Evolutionary conservation across 306 rosid genomes (phyloP), one percentile per base, ranked within the genome.

Genomic region (Casuarina equisetifolia): DNA sequence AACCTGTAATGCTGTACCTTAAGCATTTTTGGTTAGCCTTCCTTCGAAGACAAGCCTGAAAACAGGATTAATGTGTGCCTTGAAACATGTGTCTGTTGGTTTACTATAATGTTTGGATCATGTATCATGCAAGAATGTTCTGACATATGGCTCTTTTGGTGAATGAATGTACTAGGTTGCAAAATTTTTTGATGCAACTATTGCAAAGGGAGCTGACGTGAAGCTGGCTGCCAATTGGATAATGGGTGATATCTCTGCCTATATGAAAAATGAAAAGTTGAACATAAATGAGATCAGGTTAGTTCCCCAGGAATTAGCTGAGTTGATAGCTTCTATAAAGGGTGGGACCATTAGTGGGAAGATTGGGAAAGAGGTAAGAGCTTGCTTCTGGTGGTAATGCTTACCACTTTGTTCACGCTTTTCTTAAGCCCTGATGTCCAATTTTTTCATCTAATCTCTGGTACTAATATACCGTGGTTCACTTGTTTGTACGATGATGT

Each of bases 181-280:
- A 62, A 87, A 91, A 8, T 89, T 76, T 91, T 95, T 95, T 79
- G 97, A 92, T 73, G 87, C 95, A 67, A 88, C 97, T 44, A 86
- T 92, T 42, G 81, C 92, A 71, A 92, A 79, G 78, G 97, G 97
- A 54, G 93, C 94, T 38, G 97, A 92, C 74, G 85, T 89, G 82
- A 95, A 95, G 89, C 84, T 92, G 52, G 97, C 90, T 66, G 89
- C 97, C 85, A 92, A 95, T 83, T 95, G 98, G 97, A 89, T 95
- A 82, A 95, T 92, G 97, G 86, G 97, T 55, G 98, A 95, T 77
- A 85, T 95, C 81, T 93, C 97, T 62, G 96, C 97, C 42, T 91
- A 86, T 82, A 79, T 92, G 96, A 95, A 95, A 85, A 90, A 89
- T 82, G 97, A 95, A 72, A 91, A 95, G 89, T 80, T 95, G 79